Evolutionary conservation across 2,329 filamentous ascomycete genomes (phyloP), one percentile per base, ranked within the genome.

Genomic region (Fusarium nelsonii): DNA sequence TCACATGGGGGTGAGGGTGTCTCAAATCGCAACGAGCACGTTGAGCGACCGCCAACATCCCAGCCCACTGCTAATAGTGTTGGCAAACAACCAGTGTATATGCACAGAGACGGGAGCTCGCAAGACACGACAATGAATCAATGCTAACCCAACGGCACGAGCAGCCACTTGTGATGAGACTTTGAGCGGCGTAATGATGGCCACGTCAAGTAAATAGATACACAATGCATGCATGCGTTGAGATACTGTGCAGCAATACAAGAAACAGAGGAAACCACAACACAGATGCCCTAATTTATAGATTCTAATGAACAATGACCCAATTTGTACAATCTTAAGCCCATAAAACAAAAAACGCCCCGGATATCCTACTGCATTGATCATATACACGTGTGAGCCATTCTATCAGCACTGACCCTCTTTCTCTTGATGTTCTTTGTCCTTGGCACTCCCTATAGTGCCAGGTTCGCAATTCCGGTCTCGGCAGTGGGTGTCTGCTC

Each of bases 391-490:
- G 51, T 67, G 44, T 71, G 36, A 65, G 34, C 50, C 54, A 51
- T 45, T 37, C 30, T 26, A n/a, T 49, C 50, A 45, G 48, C 28
- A 62, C 39, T 23, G 51, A 48, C n/a, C 49, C 40, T 57, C 39
- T 71, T 78, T 50, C 37, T 59, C 40, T 71, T 78, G 49, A 81
- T 79, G 65, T 74, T 41, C 44, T 49, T 43, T 59, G 45, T 44
- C 32, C 8, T 36, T 55, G 28, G 65, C 61, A 44, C 62, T 68
- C 28, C 48, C 52, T 69, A 73, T 45, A 79, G 67, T 8, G 77
- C 70, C 52, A 81, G 66, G 16, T 76, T 74, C 8, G 70, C 78
- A 45, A 81, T 79, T 14, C 78, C 79, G 33, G 79, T 80, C 51
- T 81, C 79, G 57, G 79, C 76, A 36, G 81, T 80, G 9, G 78